Evolutionary conservation across 192 early-diverging fungal species (phyloP).

Genomic region (Backusella morwellensis): DNA sequence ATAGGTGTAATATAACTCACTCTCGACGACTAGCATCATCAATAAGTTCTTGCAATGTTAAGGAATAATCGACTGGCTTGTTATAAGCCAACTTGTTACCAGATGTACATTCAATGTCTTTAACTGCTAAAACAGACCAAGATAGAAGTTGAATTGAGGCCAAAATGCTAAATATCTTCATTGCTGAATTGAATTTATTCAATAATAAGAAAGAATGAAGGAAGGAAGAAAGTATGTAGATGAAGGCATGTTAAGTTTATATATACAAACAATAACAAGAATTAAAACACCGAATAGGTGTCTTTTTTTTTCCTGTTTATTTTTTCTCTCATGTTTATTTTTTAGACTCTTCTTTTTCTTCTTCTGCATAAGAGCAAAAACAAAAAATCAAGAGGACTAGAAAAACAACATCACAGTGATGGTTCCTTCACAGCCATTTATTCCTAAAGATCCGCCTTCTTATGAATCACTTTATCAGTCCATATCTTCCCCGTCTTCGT

Average conservation of each 20-base stretch:
- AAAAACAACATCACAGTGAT: not conserved
- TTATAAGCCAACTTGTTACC: not conserved
- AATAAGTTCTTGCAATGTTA: slow-evolving; percentile 12
- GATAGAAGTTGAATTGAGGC: not conserved
- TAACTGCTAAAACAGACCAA: not conserved
- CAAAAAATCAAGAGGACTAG: not conserved
- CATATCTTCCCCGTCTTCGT: not conserved
- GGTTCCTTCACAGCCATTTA: not conserved
- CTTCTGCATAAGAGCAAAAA: not conserved
- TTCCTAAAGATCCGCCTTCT: slow-evolving; percentile 28
- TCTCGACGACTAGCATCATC: slow-evolving; percentile 10
- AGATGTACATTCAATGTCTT: not conserved
- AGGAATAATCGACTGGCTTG: not conserved
- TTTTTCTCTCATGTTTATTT: not conserved
- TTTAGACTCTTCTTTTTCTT: not conserved
- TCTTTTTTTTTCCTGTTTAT: not conserved
- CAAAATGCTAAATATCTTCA: not conserved
- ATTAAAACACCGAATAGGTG: not conserved
- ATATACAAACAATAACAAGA: not conserved
- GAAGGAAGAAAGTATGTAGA: not conserved
- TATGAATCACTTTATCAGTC: slow-evolving; percentile 27
- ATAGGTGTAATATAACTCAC: not conserved
- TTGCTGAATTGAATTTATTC: not conserved
- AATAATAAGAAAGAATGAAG: not conserved
- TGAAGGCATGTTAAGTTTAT: not conserved